Conservation (phyloP, 371 early-diverging fungal species). For the Rhizopus delemar region DNA sequence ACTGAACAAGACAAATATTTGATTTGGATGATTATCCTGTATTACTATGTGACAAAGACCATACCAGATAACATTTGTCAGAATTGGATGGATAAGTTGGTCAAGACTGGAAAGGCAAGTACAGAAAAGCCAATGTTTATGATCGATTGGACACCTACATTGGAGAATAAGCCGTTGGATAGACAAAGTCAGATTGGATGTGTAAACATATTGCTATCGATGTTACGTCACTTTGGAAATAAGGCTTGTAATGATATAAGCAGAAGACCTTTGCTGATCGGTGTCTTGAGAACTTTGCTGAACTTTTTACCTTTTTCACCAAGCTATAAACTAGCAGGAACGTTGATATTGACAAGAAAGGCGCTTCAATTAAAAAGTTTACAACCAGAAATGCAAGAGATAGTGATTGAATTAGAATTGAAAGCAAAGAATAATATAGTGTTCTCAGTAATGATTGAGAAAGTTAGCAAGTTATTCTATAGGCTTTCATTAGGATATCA, state of each 20-base stretch:
- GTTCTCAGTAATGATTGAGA: neutral
- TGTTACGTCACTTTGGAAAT: constrained; percentile 32
- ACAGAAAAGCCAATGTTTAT: constrained; percentile 23
- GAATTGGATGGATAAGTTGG: constrained; percentile 27
- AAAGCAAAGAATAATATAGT: neutral
- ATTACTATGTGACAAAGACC: constrained; percentile 19
- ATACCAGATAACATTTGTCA: constrained; percentile 28
- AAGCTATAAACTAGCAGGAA: constrained; percentile 32
- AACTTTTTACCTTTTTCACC: constrained; percentile 27
- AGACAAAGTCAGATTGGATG: constrained; percentile 25
- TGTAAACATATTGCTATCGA: constrained; percentile 38
- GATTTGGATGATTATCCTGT: constrained; percentile 39
- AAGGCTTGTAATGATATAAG: constrained; percentile 24
- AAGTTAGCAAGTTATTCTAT: neutral
- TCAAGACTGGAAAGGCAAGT: constrained; percentile 24
- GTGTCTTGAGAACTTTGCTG: constrained; percentile 31
- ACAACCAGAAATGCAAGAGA: constrained; percentile 31
- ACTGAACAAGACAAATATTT: constrained; percentile 32
- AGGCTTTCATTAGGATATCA: neutral
- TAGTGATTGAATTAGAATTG: constrained; percentile 22
- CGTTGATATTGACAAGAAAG: constrained; percentile 27
- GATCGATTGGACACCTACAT: constrained; percentile 29
- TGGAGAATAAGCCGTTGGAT: constrained; percentile 19
- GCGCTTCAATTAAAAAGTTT: constrained; percentile 12
- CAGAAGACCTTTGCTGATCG: constrained; percentile 35